Conservation (phyloP, 2,329 filamentous ascomycete genomes). For the Fusarium sp. region DNA sequence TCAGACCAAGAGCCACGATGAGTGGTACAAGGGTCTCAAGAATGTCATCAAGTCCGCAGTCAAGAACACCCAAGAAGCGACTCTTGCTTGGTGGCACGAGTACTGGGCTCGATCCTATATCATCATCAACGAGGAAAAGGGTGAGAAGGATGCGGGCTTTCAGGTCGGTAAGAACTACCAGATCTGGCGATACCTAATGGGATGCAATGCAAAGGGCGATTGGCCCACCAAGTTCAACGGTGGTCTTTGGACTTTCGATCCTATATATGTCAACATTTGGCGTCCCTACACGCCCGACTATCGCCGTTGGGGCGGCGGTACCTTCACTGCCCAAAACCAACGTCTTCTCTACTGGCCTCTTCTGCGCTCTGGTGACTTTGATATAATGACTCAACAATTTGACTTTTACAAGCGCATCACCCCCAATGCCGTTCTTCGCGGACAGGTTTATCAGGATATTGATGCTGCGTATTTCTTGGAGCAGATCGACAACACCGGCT, state of each 20-base stretch:
- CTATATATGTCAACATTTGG: background rate
- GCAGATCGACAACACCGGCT: background rate
- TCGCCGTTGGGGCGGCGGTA: background rate
- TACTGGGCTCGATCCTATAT: constrained; percentile 9
- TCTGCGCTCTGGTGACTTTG: background rate
- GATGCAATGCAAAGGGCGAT: background rate
- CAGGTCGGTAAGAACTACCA: constrained; percentile 16
- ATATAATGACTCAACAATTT: constrained; percentile 12
- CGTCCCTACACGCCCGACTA: constrained; percentile 12
- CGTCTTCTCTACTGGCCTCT: constrained; percentile 9
- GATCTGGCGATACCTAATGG: constrained; percentile 19
- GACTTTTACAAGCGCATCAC: constrained; percentile 16
- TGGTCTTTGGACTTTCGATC: constrained; percentile 17
- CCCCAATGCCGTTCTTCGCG: background rate
- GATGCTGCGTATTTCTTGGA: constrained; percentile 9
- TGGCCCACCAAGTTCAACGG: constrained; percentile 19
- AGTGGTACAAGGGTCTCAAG: constrained; percentile 13
- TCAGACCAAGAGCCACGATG: background rate
- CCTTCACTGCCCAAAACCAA: constrained; percentile 12
- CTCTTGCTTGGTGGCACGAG: constrained; percentile 4
- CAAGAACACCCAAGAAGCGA: background rate
- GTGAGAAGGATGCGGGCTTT: background rate
- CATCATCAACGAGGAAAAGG: constrained; percentile 3
- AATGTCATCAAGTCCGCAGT: background rate
- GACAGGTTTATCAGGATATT: background rate